Conservation (phyloP, 495 filamentous ascomycete genomes). For the Penicillium odoratum region DNA sequence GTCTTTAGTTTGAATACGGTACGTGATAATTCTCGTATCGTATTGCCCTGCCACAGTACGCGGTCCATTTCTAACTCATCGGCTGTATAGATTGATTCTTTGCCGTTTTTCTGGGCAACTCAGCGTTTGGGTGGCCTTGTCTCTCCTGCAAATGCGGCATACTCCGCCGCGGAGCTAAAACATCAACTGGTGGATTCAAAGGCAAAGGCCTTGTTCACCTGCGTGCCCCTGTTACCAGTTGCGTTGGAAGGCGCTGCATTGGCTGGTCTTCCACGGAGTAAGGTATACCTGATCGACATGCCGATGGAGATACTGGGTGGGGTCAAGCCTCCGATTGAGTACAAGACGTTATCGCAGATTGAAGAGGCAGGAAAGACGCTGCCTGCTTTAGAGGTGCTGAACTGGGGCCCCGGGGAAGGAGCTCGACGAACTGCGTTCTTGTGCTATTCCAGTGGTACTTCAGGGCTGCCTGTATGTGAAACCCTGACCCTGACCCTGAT, state of each 20-base stretch:
- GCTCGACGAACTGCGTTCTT: slow-evolving; percentile 76
- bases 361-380: slow-evolving; percentile 63
- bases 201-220: slow-evolving; percentile 78
- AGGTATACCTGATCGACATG: slow-evolving; percentile 72
- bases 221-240: slow-evolving; percentile 67
- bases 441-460: slow-evolving; percentile 89
- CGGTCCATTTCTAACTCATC: background rate
- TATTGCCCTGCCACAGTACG: background rate
- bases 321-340: slow-evolving; percentile 47
- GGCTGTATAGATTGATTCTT: slow-evolving; percentile 67
- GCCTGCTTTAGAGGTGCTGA: slow-evolving; percentile 61
- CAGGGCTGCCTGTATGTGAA: slow-evolving; percentile 72
- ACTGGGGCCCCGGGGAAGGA: slow-evolving; percentile 74
- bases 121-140: slow-evolving; percentile 75
- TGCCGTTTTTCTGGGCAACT: slow-evolving; percentile 72
- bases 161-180: slow-evolving; percentile 71
- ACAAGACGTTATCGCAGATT: slow-evolving; percentile 71
- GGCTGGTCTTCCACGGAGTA: slow-evolving; percentile 66
- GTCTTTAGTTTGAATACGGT: slow-evolving; percentile 83
- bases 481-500: background rate
- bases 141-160: slow-evolving; percentile 81
- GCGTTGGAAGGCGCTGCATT: slow-evolving; percentile 68
- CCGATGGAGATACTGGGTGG: slow-evolving; percentile 53
- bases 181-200: slow-evolving; percentile 77
- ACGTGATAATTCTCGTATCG: slow-evolving; percentile 20